phyloP scores from a whole-genome alignment of 176 grass and related monocot species.

The Neostapfia colusana region DNA sequence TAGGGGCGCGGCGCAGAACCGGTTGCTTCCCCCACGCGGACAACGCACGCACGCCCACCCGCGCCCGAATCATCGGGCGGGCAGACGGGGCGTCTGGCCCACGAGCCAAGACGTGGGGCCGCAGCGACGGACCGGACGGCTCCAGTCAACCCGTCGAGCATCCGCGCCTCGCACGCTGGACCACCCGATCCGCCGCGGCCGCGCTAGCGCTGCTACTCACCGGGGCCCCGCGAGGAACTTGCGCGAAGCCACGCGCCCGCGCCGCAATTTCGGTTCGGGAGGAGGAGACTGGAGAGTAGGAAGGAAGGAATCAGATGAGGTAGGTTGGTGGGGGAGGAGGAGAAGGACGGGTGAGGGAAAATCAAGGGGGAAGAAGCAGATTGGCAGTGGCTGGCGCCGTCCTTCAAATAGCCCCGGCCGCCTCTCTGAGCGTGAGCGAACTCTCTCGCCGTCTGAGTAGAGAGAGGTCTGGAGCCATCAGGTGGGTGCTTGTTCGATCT shows the following conservation, averaged over 20 bases:
- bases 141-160: neutral
- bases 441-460: neutral
- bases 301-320: neutral
- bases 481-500: constrained; percentile 8
- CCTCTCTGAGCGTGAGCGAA: too few species aligned
- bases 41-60: neutral
- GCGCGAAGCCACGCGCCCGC: neutral
- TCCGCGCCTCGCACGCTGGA: neutral
- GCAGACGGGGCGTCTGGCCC: neutral
- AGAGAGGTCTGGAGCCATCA: neutral
- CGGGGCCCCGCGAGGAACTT: neutral
- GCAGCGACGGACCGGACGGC: neutral
- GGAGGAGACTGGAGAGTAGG: too few species aligned
- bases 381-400: neutral
- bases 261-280: too few species aligned
- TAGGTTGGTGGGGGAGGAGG: neutral
- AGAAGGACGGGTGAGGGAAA: neutral
- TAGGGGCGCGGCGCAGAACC: too few species aligned
- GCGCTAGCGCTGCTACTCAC: too few species aligned
- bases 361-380: neutral
- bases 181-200: neutral
- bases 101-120: neutral
- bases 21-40: neutral
- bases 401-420: neutral
- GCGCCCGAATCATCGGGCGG: neutral